Evolutionary conservation across 225 moss, liverwort and hornwort species (phyloP).

Genomic region (Marchantia polymorpha): DNA sequence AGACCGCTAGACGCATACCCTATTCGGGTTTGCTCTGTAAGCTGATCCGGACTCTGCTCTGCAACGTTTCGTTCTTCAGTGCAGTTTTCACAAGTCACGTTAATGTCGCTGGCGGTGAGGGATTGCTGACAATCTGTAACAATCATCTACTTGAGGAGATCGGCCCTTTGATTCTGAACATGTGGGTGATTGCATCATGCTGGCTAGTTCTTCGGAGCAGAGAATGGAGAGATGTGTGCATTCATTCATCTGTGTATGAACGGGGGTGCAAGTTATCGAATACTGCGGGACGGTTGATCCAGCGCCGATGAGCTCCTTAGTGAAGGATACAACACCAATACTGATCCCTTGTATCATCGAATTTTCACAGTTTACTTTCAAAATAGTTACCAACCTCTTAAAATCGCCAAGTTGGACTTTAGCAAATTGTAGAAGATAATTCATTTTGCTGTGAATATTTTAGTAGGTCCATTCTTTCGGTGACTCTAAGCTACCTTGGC

Average conservation of each 20-base stretch:
- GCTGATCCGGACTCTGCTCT: neutral
- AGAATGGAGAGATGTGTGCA: neutral
- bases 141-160: neutral
- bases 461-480: slow-evolving; percentile 23
- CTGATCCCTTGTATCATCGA: neutral
- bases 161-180: neutral
- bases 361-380: neutral
- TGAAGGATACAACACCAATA: neutral
- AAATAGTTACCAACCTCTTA: neutral
- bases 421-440: slow-evolving; percentile 16
- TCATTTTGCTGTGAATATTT: slow-evolving; percentile 23
- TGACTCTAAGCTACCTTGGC: neutral
- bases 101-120: neutral
- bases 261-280: neutral
- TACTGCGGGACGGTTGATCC: neutral
- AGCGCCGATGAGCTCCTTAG: neutral
- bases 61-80: too few species aligned
- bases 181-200: neutral
- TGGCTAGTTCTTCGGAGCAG: neutral
- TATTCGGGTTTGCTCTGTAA: neutral
- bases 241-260: neutral
- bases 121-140: neutral
- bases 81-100: neutral
- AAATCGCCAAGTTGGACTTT: neutral
- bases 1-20: neutral